Evolutionary conservation across 768 basidiomycete species (phyloP), one percentile per base, ranked within the genome.

Genomic region (Boletus vermiculosoides): DNA sequence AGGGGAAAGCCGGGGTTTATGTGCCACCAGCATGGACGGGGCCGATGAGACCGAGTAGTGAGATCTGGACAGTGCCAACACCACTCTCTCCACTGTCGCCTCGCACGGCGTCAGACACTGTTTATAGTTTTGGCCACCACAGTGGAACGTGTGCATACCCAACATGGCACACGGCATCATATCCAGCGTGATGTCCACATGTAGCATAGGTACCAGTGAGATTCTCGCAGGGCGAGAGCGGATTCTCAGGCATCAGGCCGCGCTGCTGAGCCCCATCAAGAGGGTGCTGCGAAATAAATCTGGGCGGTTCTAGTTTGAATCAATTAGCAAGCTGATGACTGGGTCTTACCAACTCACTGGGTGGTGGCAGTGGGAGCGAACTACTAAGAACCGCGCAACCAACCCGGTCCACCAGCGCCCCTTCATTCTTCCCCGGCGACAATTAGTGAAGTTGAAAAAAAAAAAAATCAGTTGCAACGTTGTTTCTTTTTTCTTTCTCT

Each of bases 361-460:
- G 53, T 54, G 11, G 57, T 57, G 50, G 47, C 36, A 48, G 63
- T 62, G 58, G 41, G 45, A 50, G 63, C 40, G 50, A 63, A 23
- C 15, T 34, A 0, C 15, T 16, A 53, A 28, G 49, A 52, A 51
- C 52, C 62, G 54, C 40, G 62, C 54, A 51, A 52, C 62, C 54
- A 40, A 44, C 42, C 39, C 47, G 30, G 28, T 22, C 16, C 39
- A 1, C 18, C 18, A 51, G 20, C 44, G 15, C 39, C 28, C n/a
- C n/a, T 52, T 49, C 51, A 33, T 52, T 33, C 50, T 18, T 36
- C 33, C 47, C 28, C 37, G 54, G 39, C 30, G 31, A 42, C 39
- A 36, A 40, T 41, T 25, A 28, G 37, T 37, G 3, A 54, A n/a
- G 31, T 52, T n/a, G 47, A 59, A 63, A 54, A 55, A 41, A 54